Base-by-base conservation (phyloP, 2,329 filamentous ascomycete genomes). In the Diaporthe vexans region DNA sequence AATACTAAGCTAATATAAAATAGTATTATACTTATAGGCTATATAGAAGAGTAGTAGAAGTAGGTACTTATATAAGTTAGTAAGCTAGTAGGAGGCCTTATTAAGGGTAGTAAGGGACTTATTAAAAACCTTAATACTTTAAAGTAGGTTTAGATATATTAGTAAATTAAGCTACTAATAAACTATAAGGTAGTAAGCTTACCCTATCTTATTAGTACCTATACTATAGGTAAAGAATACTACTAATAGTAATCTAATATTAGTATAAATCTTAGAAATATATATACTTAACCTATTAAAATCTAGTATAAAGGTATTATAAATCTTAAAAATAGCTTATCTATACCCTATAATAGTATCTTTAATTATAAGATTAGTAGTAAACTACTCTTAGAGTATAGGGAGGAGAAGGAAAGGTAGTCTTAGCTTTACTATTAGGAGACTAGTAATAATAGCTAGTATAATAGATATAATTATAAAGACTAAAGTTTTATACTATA, bases 281-380 rank as follows among this genome's bases (percentile, higher is more conserved):
- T 52, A 1, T 52, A n/a, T 13, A 13, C 8, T 52, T 3, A 52
- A 24, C 5, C 24, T 9, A 4, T 52, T 24, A 52, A 52, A 52
- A 4, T 52, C 4, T 52, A 24, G 9, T 1, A 8, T 24, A 11
- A 11, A 3, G 1, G 1, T 3, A 11, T 4, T 11, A 1, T 24
- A 26, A 3, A 52, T 52, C 10, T 52, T 24, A 52, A 52, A 5
- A 4, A 52, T 24, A 13, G 2, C 2, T 24, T 52, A 24, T 10
- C 24, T 13, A 52, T 52, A 52, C 13, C 13, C 11, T 4, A 1
- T 10, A 4, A 52, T 13, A 4, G 5, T 13, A 1, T 1, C 3
- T 11, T 52, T 26, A 24, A 52, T 52, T 24, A 52, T 52, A 11
- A 4, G n/a, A 9, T 52, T 13, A 4, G 11, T 9, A 4, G 5